These are phyloP conservation scores for Tetrahymena elliotti DNA, from an alignment of 73 alveolate species.

Conservation along the genomic window DNA sequence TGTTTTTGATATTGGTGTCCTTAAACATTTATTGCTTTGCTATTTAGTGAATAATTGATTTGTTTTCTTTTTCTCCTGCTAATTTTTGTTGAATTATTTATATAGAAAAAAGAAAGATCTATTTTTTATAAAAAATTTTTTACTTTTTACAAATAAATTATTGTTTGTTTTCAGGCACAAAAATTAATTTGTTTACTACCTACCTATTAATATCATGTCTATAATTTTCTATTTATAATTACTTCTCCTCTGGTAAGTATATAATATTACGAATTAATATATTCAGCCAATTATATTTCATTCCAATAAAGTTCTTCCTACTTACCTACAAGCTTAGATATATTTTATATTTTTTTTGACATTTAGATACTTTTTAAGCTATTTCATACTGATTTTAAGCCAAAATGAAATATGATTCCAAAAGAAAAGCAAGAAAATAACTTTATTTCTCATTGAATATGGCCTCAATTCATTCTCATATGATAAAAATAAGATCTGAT, in stretches of 20 bases:
- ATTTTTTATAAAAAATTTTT: neutral
- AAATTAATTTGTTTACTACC: too few relatives aligned
- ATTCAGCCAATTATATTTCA: too few relatives aligned
- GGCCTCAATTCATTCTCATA: too few relatives aligned
- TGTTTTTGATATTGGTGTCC: neutral
- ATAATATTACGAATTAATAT: neutral
- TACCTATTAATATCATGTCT: neutral
- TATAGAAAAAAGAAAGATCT: neutral
- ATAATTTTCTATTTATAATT: neutral
- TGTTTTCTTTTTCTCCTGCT: neutral
- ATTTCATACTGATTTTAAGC: too few relatives aligned
- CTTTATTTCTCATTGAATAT: too few relatives aligned
- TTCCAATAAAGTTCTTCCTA: neutral
- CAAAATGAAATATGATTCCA: too few relatives aligned
- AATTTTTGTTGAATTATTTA: neutral
- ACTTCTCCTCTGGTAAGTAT: neutral
- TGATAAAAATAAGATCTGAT: too few relatives aligned
- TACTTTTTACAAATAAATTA: too few relatives aligned
- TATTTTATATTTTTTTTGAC: too few relatives aligned
- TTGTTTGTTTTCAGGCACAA: neutral
- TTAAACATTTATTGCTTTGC: neutral
- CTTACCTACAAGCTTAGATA: neutral
- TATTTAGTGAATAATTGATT: neutral
- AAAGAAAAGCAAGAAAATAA: too few relatives aligned
- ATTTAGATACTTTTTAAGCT: too few relatives aligned